Conservation (phyloP, 2,329 filamentous ascomycete genomes). For the Fusarium subglutinans region DNA sequence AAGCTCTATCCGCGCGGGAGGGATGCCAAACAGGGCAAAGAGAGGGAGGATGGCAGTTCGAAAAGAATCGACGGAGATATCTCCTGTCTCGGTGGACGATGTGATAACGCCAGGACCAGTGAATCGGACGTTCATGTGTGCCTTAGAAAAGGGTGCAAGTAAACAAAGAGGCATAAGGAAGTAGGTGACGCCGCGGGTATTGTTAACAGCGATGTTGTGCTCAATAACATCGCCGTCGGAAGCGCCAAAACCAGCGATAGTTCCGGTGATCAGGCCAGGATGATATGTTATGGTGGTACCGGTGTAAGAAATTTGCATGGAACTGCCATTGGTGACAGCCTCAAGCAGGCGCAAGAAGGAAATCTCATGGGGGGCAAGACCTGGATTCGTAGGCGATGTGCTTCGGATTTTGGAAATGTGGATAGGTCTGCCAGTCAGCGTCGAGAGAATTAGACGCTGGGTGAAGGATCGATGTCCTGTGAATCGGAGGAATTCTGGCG, state of each 20-base stretch:
- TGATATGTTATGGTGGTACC: constrained; percentile 93
- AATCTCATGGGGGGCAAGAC: constrained; percentile 90
- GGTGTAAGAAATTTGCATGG: constrained; percentile 95
- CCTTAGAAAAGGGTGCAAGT: constrained; percentile 91
- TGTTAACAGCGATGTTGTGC: constrained; percentile 81
- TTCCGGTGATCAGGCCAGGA: constrained; percentile 91
- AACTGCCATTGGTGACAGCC: constrained; percentile 91
- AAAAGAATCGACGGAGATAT: constrained; percentile 92
- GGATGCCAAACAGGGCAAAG: constrained; percentile 89
- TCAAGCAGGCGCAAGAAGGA: constrained; percentile 96
- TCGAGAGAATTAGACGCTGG: constrained; percentile 87
- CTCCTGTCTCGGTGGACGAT: constrained; percentile 80
- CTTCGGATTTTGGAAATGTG: constrained; percentile 95
- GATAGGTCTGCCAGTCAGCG: constrained; percentile 86
- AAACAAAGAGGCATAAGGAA: constrained; percentile 90
- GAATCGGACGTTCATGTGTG: constrained; percentile 89
- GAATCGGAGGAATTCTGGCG: constrained; percentile 74
- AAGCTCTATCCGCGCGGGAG: constrained; percentile 81
- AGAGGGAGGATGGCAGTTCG: constrained; percentile 91
- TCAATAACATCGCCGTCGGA: constrained; percentile 77
- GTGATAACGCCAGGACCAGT: constrained; percentile 94
- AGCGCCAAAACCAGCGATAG: constrained; percentile 78
- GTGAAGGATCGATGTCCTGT: constrained; percentile 85
- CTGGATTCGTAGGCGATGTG: constrained; percentile 84
- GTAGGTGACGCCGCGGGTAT: constrained; percentile 85